Base-by-base conservation (phyloP, 108 stramenopile genomes). In the Schizochytrium sp. region DNA sequence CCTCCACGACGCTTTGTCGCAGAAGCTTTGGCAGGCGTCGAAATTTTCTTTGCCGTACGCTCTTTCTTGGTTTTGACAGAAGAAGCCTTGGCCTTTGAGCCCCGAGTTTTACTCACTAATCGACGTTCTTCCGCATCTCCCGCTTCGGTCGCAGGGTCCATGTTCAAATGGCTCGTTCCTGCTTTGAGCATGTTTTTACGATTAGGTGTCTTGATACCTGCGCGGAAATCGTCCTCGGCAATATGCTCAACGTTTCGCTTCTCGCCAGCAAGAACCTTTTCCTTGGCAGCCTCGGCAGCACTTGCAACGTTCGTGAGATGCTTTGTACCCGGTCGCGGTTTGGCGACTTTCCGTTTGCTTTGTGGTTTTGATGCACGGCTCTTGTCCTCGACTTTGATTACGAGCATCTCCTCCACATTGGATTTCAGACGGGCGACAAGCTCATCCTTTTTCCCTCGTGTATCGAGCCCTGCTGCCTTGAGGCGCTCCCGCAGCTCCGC, bases 181-280 rank as follows among this genome's bases (percentile, higher is more conserved):
- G 34, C 34, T 34, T 34, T 34, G 34, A 34, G 34, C 34, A 34
- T 34, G 34, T 34, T 34, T 34, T 34, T 34, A 34, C 34, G 34
- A 34, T 34, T 2, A 16, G 14, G 55, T 14, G 55, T 16, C 55
- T 57, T 8, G 14, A 14, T 57, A 2, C 14, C 55, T 16, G 14
- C 41, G 25, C 63, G 63, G 18, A 69, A 69, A 18, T 69, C 63
- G 41, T 69, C 63, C 41, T 96, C 95, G 2, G 95, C 95, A 60
- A 96, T 92, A 87, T 96, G 95, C 72, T 96, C 95, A 8, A 95
- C 93, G 10, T 92, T 93, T 5, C 94, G 90, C 63, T 90, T 92
- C 90, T 96, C 95, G 10, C 95, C 95, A 44, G 94, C 92, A 3
- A 51, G 87, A 4, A 89, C 91, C 87, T 95, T 95, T 69, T 95